These are phyloP conservation scores for Aurifilum marmelostoma DNA, from an alignment of 2,329 filamentous ascomycete species.

Conservation along the genomic window DNA sequence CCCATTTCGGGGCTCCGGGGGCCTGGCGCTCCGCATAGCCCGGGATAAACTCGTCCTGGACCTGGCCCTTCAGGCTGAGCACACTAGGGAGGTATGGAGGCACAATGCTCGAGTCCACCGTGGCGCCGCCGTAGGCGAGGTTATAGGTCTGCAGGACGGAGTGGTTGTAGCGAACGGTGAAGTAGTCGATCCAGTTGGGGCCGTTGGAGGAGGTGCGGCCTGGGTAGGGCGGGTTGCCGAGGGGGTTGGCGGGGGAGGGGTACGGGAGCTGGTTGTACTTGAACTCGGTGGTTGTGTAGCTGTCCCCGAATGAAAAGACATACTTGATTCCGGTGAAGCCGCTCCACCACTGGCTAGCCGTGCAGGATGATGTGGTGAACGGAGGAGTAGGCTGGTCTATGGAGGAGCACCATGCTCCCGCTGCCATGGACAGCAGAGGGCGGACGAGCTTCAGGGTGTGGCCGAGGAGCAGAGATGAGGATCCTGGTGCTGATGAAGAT, in stretches of 20 bases:
- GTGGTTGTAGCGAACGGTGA: conserved; percentile 51
- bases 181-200: conserved; percentile 55
- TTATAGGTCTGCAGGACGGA: conserved; percentile 55
- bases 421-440: conserved; percentile 13
- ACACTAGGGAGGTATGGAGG: conserved; percentile 52
- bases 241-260: conserved; percentile 57
- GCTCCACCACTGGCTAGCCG: conserved; percentile 38
- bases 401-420: conserved; percentile 14
- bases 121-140: conserved; percentile 58
- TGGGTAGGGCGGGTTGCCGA: conserved; percentile 64
- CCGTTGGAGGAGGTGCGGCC: conserved; percentile 54
- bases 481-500: background rate
- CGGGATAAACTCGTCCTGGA: conserved; percentile 47
- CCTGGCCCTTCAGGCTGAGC: conserved; percentile 54
- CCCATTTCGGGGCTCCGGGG: conserved; percentile 43
- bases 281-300: conserved; percentile 47
- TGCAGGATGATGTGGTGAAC: conserved; percentile 27
- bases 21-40: conserved; percentile 37
- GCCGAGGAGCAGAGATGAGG: background rate
- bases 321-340: conserved; percentile 45
- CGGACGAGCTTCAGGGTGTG: conserved; percentile 19
- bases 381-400: background rate
- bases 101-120: conserved; percentile 55
- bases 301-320: conserved; percentile 43
- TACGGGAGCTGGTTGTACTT: conserved; percentile 50